Base-by-base conservation (phyloP, 495 filamentous ascomycete genomes). In the Tuber brumale region DNA sequence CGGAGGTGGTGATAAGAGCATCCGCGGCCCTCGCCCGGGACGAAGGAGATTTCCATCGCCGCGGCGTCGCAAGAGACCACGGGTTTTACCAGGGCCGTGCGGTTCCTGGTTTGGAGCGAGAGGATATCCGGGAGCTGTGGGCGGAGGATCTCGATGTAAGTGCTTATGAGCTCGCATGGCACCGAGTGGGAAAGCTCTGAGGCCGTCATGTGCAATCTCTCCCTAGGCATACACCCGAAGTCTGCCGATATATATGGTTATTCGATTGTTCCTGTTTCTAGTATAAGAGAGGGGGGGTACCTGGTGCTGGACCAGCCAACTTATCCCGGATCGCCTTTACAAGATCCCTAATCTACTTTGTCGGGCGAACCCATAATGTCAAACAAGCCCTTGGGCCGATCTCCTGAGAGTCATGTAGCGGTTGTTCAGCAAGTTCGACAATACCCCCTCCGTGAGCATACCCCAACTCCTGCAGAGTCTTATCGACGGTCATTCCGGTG, bases 1-100 rank as follows among this genome's bases (percentile, higher is more conserved):
- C 95, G 89, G 8, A 98, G 89, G 84, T 97, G 94, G 80, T 97
- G 95, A 83, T 97, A 98, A 3, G 92, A 93, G 83, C 93, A 97
- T 23, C 83, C 81, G 81, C 91, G 89, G 23, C 87, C 89, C 3
- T 90, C 87, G 0, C 91, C 92, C 0, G 95, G 94, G 1, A 97
- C 83, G 83, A 97, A 97, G 18, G 91, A 93, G 44, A 97, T 84
- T 19, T 95, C 95, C 45, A 97, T 85, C 4, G 93, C 95, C 5
- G 92, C 89, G 3, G 91, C 88, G 81, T 99, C 95, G 80, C 91
- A 97, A 72, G 92, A 93, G 37, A 99, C 80, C 82, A 92, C 85
- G 3, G 95, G 95, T 82, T 91, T 94, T 27, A 95, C 88, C 14
- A 97, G 89, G 10, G 92, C 89, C 76, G 74, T 42, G 70, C 39